These are phyloP conservation scores for Metarhizium brunneum DNA, from an alignment of 2,329 filamentous ascomycete species.

Conservation along the genomic window DNA sequence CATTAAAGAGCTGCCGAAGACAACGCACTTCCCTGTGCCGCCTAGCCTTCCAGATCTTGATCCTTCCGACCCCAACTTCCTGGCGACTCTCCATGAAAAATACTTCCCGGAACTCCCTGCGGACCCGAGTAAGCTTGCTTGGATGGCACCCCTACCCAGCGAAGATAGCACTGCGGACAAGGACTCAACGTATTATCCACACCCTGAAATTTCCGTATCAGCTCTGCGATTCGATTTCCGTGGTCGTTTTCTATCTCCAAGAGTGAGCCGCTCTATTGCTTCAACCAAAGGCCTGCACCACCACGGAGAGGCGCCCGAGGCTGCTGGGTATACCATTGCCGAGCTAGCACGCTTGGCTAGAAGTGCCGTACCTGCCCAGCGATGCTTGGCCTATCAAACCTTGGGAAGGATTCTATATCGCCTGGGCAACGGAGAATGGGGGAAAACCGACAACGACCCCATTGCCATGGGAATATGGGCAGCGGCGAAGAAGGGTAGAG, in stretches of 20 bases:
- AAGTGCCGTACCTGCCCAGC: conserved; percentile 74
- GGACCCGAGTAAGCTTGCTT: conserved; percentile 77
- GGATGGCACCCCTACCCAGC: conserved; percentile 71
- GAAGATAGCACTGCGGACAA: conserved; percentile 54
- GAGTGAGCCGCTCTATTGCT: conserved; percentile 63
- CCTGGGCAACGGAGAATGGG: conserved; percentile 64
- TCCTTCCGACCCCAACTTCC: conserved; percentile 73
- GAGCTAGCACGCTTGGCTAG: conserved; percentile 76
- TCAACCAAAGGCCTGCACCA: conserved; percentile 79
- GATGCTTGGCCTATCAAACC: conserved; percentile 87
- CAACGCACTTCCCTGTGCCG: conserved; percentile 54
- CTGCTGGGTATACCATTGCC: conserved; percentile 85
- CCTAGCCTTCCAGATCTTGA: conserved; percentile 62
- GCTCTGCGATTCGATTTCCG: conserved; percentile 84
- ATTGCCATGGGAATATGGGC: conserved; percentile 77
- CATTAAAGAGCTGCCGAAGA: conserved; percentile 28
- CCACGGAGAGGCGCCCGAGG: conserved; percentile 84
- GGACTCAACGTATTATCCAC: conserved; percentile 74
- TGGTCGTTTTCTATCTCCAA: conserved; percentile 70
- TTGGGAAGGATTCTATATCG: conserved; percentile 78
- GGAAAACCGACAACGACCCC: conserved; percentile 46
- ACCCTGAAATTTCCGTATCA: conserved; percentile 61
- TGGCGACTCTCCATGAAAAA: conserved; percentile 75
- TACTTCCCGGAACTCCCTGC: conserved; percentile 87
- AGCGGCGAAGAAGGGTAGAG: conserved; percentile 64